Evolutionary conservation across 257 asterid species (phyloP).

Genomic region (Gardenia jasminoides): DNA sequence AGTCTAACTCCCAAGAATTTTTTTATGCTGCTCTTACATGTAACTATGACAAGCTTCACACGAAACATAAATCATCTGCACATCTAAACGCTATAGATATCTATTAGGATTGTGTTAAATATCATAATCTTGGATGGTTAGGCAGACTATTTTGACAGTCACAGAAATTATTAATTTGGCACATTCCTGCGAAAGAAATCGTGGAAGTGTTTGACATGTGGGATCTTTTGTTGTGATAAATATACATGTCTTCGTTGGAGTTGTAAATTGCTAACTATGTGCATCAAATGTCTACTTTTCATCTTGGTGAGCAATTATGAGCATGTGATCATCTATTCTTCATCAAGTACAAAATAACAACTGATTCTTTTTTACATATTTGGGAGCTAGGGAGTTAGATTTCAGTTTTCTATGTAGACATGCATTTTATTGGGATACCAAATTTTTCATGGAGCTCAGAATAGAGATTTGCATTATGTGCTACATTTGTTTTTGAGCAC

Average conservation of each 20-base stretch:
- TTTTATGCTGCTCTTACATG: no score
- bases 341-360: no score
- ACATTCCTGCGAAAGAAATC: background rate
- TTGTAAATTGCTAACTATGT: background rate
- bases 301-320: background rate
- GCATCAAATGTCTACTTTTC: background rate
- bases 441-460: background rate
- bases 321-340: background rate
- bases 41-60: background rate
- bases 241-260: background rate
- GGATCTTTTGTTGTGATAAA: background rate
- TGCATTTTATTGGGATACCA: no score
- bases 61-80: background rate
- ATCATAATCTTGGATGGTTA: background rate
- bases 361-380: no score
- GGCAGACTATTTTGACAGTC: background rate
- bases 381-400: no score
- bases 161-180: no score
- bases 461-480: no score
- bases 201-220: background rate
- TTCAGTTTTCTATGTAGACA: no score
- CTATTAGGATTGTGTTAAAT: background rate
- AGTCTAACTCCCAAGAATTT: conserved; percentile 22
- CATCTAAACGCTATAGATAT: background rate
- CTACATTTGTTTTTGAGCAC: background rate